Base-by-base conservation (phyloP, 768 basidiomycete species). In the Cubamyces sp. region DNA sequence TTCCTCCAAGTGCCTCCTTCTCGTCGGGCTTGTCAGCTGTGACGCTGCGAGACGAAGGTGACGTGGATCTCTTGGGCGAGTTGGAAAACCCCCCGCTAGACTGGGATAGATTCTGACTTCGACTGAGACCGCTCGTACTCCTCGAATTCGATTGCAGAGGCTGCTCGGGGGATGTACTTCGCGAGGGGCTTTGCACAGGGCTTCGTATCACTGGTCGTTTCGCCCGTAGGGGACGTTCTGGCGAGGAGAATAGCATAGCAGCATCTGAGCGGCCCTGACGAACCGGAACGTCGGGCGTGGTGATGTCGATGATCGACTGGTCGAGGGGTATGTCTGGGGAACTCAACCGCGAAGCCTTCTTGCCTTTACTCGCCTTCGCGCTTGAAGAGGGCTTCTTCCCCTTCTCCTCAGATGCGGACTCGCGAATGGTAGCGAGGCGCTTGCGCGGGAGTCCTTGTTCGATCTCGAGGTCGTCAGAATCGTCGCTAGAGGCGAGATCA, bases 391-490 rank as follows among this genome's bases (percentile, higher is more conserved):
- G 6, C 2, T 19, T n/a, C 26, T 48, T 28, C 43, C n/a, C 9
- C 34, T 34, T 34, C 34, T 9, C 9, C 11, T 34, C 6, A 34
- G 34, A 34, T 5, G 34, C 34, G 11, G 34, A 34, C 34, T 34
- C 34, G 11, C 9, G 5, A 11, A 34, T 34, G 9, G 34, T 34
- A 34, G 34, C 34, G 11, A 34, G 34, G 34, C 34, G 34, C 11
- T 34, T 34, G 11, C 11, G 34, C 9, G 34, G 34, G 34, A 77
- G 64, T 5, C 82, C 83, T 11, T 70, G 71, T 69, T 86, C 84
- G 34, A 85, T 81, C 11, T 84, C 85, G 67, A 81, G 69, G 64
- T 88, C 84, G 54, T 83, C 81, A 1, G 78, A 77, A 67, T 87
- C 86, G 54, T 87, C 84, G 16, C 72, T 72, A 4, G 75, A 82